Evolutionary conservation across 73 alveolate genomes (phyloP).

Genomic region (Paramecium biaurelia): DNA sequence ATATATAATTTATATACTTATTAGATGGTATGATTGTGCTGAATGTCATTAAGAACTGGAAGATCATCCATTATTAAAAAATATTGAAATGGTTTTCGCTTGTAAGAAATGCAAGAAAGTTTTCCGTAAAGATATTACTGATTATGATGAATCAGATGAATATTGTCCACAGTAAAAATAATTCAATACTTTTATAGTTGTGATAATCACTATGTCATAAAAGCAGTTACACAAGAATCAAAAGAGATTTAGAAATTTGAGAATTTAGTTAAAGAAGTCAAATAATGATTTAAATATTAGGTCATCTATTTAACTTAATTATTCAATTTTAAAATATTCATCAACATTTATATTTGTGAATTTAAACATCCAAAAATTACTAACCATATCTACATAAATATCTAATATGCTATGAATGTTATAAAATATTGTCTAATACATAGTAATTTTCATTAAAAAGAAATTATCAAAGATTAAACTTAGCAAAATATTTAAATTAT

Average conservation of each 20-base stretch:
- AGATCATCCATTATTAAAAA: conserved; percentile 77
- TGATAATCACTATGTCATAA: conserved; percentile 53
- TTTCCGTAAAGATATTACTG: conserved; percentile 83
- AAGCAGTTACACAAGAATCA: conserved; percentile 56
- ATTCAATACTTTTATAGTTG: conserved; percentile 30
- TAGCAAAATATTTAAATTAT: not conserved
- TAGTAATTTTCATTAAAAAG: not conserved
- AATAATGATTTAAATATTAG: not conserved
- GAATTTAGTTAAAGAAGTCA: conserved; percentile 42
- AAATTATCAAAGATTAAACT: too few species aligned
- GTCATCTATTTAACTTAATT: not conserved
- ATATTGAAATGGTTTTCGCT: conserved; percentile 79
- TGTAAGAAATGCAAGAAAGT: conserved; percentile 91
- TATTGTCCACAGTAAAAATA: conserved; percentile 81
- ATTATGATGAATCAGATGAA: conserved; percentile 88
- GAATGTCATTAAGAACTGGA: conserved; percentile 87
- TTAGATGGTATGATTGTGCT: conserved; percentile 89
- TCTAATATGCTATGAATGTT: not conserved
- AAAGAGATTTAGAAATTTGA: conserved; percentile 41
- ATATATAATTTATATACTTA: not conserved
- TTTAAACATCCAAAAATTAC: not conserved
- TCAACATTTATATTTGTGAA: not conserved
- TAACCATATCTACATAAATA: not conserved
- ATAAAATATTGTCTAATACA: too few species aligned
- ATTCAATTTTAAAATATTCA: not conserved